Evolutionary conservation across 2,329 filamentous ascomycete genomes (phyloP).

Genomic region (Laburnicola sp.): DNA sequence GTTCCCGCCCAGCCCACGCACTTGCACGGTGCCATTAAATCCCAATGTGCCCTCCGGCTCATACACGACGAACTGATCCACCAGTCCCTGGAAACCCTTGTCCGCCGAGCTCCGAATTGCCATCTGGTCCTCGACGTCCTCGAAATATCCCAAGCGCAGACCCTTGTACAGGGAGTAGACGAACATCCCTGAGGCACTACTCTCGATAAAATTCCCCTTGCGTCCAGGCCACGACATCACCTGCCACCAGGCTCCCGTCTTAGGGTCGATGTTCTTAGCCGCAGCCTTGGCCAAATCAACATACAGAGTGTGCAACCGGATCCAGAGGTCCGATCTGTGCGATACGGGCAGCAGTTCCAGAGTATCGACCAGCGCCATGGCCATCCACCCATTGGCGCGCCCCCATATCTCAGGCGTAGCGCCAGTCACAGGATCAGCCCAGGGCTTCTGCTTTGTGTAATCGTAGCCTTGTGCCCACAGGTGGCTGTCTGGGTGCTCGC

Average conservation of each 20-base stretch:
- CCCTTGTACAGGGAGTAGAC: constrained; percentile 57
- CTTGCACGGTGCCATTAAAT: constrained; percentile 36
- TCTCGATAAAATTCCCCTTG: constrained; percentile 63
- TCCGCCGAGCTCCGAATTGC: constrained; percentile 29
- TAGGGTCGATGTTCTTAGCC: constrained; percentile 31
- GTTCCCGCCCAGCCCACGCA: constrained; percentile 31
- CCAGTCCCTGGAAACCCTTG: constrained; percentile 44
- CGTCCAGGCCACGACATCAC: constrained; percentile 55
- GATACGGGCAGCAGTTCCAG: constrained; percentile 45
- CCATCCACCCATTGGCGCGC: constrained; percentile 59
- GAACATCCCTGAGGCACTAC: constrained; percentile 62
- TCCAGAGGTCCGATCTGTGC: not conserved
- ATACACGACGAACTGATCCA: constrained; percentile 23
- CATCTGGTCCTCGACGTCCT: constrained; percentile 1
- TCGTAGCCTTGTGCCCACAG: constrained; percentile 61
- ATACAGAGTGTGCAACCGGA: not conserved
- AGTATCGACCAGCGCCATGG: constrained; percentile 56
- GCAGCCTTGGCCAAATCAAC: constrained; percentile 38
- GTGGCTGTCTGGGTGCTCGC: constrained; percentile 45
- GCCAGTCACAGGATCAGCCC: constrained; percentile 57
- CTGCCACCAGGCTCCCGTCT: constrained; percentile 59
- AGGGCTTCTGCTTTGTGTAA: constrained; percentile 51
- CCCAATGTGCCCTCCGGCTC: constrained; percentile 29
- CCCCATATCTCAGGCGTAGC: constrained; percentile 59
- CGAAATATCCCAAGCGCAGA: constrained; percentile 42